A percentile compares a stretch with the other conserved stretches of the same genome.
Evolutionary conservation across 495 filamentous ascomycete species (phyloP).

Genomic region (Aspergillus panamensis): DNA sequence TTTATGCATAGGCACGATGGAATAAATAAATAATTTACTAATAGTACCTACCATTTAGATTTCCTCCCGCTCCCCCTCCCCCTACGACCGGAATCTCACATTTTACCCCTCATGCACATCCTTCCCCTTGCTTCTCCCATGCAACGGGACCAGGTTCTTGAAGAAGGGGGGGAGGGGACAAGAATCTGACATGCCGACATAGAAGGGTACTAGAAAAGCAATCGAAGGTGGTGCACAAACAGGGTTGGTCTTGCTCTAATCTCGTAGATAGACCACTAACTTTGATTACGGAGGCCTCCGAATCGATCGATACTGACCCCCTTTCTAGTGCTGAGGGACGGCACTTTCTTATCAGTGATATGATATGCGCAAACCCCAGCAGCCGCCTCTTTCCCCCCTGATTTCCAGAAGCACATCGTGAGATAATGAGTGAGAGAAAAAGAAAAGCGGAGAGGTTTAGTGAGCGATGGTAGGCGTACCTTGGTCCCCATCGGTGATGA

Average conservation of each 20-base stretch:
- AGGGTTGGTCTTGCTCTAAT: constrained; percentile 3
- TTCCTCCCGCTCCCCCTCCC: too few species aligned
- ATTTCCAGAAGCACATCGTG: too few species aligned
- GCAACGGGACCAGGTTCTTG: too few species aligned
- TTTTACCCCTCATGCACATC: background rate
- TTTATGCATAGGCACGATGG: too few species aligned
- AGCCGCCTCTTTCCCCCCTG: too few species aligned
- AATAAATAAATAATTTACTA: too few species aligned
- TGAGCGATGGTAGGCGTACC: too few species aligned
- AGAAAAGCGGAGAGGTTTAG: too few species aligned
- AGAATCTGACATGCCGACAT: constrained; percentile 15
- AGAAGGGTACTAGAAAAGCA: constrained; percentile 12
- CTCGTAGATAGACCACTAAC: background rate
- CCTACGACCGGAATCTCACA: background rate
- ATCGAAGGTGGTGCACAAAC: constrained; percentile 5
- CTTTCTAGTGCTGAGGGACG: too few species aligned
- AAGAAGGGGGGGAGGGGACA: background rate
- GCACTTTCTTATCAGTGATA: constrained; percentile 2
- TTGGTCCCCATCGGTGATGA: background rate
- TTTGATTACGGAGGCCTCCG: constrained; percentile 6
- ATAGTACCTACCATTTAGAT: too few species aligned
- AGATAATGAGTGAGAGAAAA: too few species aligned
- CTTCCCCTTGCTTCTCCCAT: background rate
- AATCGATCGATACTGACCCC: constrained; percentile 4
- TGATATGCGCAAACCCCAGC: background rate